Conservation (phyloP, 2,329 filamentous ascomycete genomes). For the Calycina herbarum region DNA sequence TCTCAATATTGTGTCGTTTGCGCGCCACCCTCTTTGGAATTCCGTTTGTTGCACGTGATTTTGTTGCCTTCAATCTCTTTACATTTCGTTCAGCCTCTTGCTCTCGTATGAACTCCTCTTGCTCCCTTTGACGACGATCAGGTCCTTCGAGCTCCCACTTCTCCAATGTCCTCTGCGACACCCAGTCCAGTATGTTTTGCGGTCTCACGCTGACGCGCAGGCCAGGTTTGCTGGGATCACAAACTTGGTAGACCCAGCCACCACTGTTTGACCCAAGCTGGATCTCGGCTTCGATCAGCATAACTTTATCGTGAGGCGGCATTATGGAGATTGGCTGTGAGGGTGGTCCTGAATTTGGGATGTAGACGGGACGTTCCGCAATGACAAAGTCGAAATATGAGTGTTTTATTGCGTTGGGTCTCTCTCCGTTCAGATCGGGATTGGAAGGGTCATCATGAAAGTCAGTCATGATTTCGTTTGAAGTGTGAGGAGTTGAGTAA, state of each 20-base stretch:
- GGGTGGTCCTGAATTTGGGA: constrained; percentile 49
- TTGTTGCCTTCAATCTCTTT: constrained; percentile 17
- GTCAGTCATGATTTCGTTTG: background rate
- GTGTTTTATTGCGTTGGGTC: background rate
- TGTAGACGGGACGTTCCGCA: constrained; percentile 40
- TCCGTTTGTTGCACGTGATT: constrained; percentile 4
- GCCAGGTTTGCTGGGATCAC: constrained; percentile 34
- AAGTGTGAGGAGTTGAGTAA: background rate
- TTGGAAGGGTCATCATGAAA: background rate
- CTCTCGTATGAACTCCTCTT: constrained; percentile 11
- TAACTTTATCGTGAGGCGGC: constrained; percentile 51
- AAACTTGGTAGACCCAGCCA: constrained; percentile 31
- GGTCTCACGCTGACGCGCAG: constrained; percentile 55
- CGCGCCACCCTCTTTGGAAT: constrained; percentile 2
- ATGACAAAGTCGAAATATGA: constrained; percentile 34
- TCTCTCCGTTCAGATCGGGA: background rate
- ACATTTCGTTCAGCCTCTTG: constrained; percentile 25
- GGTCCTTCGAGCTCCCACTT: constrained; percentile 43
- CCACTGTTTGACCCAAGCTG: constrained; percentile 40
- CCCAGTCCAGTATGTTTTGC: constrained; percentile 54
- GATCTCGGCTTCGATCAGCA: constrained; percentile 54
- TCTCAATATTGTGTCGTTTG: background rate
- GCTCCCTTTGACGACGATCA: constrained; percentile 43
- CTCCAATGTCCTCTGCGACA: constrained; percentile 56
- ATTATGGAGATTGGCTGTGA: constrained; percentile 49